Evolutionary conservation across 169 alveolate genomes (phyloP).

Genomic region (Eimeria tenella): DNA sequence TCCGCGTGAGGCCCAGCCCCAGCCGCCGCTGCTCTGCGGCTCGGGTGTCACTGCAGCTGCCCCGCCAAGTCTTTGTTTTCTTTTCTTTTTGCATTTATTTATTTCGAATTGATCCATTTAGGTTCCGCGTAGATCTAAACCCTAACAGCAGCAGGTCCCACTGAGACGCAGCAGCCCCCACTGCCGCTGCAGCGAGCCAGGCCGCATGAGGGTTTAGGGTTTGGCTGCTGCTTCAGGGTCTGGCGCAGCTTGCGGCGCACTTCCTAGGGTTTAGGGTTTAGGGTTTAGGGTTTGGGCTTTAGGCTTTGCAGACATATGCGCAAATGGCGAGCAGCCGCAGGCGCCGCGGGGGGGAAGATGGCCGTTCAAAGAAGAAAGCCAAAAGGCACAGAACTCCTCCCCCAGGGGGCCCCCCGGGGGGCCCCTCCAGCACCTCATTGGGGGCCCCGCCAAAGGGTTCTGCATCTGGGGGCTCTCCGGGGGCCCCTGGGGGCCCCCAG

Average conservation of each 20-base stretch:
- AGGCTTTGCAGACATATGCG: slow-evolving; percentile 8
- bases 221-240: not conserved
- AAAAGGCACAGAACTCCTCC: slow-evolving; percentile 7
- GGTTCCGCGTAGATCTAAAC: not conserved
- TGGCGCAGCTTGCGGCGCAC: slow-evolving; percentile 22
- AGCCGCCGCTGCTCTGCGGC: not conserved
- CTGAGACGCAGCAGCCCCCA: not conserved
- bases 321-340: slow-evolving; percentile 46
- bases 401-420: not conserved
- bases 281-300: not conserved
- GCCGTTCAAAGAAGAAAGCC: slow-evolving; percentile 7
- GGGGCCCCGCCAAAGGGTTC: not conserved
- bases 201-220: slow-evolving; percentile 1
- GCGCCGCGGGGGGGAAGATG: slow-evolving; percentile 60
- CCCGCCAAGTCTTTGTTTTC: not conserved
- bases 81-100: not conserved
- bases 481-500: no score
- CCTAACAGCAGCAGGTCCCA: not conserved
- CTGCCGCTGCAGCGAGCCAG: slow-evolving; percentile 1
- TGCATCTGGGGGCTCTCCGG: no score
- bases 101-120: no score
- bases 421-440: not conserved
- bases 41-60: not conserved
- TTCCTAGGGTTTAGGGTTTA: not conserved
- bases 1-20: no score